These are phyloP conservation scores for Pseudogymnoascus sp. DNA, from an alignment of 2,329 filamentous ascomycete species.

Conservation along the genomic window DNA sequence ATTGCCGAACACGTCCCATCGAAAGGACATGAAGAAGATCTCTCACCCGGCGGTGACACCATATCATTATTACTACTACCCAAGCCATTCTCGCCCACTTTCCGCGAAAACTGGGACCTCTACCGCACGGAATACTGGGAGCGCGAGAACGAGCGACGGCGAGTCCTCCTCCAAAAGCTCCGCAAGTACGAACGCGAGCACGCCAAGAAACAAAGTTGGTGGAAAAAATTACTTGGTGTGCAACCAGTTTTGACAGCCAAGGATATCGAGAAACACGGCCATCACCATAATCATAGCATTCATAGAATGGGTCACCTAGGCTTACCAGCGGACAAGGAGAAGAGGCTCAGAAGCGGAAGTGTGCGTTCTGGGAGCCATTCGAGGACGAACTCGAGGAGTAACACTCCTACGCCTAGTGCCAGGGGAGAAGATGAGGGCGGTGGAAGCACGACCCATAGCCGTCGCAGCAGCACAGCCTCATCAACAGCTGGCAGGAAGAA, in stretches of 20 bases:
- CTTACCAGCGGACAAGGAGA: conserved; percentile 24
- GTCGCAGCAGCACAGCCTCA: neutral
- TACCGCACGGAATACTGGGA: conserved; percentile 97
- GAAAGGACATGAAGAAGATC: conserved; percentile 76
- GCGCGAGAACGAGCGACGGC: conserved; percentile 83
- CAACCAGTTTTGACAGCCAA: conserved; percentile 27
- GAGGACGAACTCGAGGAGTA: conserved; percentile 27
- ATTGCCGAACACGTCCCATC: conserved; percentile 53
- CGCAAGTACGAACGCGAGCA: conserved; percentile 61
- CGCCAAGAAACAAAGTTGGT: conserved; percentile 61
- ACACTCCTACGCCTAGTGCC: conserved; percentile 15
- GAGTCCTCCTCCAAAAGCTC: conserved; percentile 63
- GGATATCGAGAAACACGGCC: conserved; percentile 28
- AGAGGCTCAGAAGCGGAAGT: conserved; percentile 26
- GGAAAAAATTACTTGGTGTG: conserved; percentile 64
- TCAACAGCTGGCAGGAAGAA: conserved; percentile 2
- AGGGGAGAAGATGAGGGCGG: conserved; percentile 20
- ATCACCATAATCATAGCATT: conserved; percentile 17
- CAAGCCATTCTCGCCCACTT: conserved; percentile 91
- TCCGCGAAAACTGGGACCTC: conserved; percentile 94
- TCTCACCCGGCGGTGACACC: conserved; percentile 83
- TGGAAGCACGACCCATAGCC: neutral
- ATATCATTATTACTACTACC: conserved; percentile 85
- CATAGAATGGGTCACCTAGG: neutral
- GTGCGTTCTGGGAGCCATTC: conserved; percentile 28